Percentiles rank a stretch among this genome's conserved stretches.
Evolutionary conservation across 345 rosid genomes (phyloP).

Genomic region (Murraya koenigii): DNA sequence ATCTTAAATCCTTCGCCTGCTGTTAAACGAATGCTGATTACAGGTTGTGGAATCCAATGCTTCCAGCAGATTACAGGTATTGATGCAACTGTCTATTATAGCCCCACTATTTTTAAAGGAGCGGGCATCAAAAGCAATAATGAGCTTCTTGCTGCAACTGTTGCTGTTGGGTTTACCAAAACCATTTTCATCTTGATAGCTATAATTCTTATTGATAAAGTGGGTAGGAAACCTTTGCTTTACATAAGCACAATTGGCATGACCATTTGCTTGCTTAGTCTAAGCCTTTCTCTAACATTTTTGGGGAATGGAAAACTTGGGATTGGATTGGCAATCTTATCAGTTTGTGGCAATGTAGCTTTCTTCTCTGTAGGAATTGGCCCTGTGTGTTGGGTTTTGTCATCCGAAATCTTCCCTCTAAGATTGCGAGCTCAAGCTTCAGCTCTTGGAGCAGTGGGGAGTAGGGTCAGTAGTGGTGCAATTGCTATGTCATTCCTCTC

Average conservation of each 20-base stretch:
- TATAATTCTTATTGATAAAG: slow-evolving; percentile 49
- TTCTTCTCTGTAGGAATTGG: slow-evolving; percentile 70
- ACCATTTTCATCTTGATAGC: slow-evolving; percentile 56
- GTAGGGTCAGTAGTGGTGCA: slow-evolving; percentile 56
- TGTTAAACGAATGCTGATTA: slow-evolving; percentile 45
- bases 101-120: slow-evolving; percentile 57
- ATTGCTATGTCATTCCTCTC: slow-evolving; percentile 74
- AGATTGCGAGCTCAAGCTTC: slow-evolving; percentile 67
- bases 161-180: slow-evolving; percentile 67
- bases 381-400: slow-evolving; percentile 60
- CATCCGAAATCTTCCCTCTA: slow-evolving; percentile 63
- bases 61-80: slow-evolving; percentile 69
- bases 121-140: slow-evolving; percentile 47
- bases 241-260: slow-evolving; percentile 62
- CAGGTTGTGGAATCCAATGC: slow-evolving; percentile 65
- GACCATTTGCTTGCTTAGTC: slow-evolving; percentile 50
- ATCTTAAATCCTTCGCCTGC: slow-evolving; percentile 44
- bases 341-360: slow-evolving; percentile 57
- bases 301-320: slow-evolving; percentile 32
- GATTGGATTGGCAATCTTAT: slow-evolving; percentile 36
- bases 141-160: slow-evolving; percentile 60
- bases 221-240: slow-evolving; percentile 64
- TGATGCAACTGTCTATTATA: slow-evolving; percentile 66
- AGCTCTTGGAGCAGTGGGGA: slow-evolving; percentile 57
- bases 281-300: slow-evolving; percentile 40